Base-by-base conservation (phyloP, 2,329 filamentous ascomycete species). In the Fusarium vanettenii region DNA sequence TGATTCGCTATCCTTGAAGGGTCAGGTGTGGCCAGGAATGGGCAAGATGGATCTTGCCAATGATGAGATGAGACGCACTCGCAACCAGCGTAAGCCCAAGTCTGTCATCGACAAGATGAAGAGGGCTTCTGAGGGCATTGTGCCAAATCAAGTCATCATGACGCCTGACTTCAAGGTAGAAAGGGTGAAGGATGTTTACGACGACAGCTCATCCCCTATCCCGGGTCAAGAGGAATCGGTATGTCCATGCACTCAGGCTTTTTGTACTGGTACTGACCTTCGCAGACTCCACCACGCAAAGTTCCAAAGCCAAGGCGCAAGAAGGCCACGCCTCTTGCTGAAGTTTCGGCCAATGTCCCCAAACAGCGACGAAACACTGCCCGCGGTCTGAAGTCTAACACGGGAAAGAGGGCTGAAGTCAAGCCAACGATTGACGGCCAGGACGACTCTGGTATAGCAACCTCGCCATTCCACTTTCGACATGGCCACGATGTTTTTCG, bases 31-130 rank as follows among this genome's bases (percentile, higher is more conserved):
- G 87, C 92, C 92, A 4, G 94, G 94, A 20, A 95, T 95, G 93
- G 89, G 90, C 63, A 87, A 94, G n/a, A 95, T 95, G 80, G 94
- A 96, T 81, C 91, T 94, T 63, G 94, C 94, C 6, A 93, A 92
- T 6, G 88, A 91, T 18, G 90, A 92, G 70, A 92, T 93, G 87
- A 92, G 91, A 76, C 89, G 92, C 55, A 94, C 91, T 84, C 88
- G 94, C 61, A 95, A 95, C 80, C 94, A 96, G 82, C 91, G 92
- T 77, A 96, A 96, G 81, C 90, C 92, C 64, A 87, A 86, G n/a
- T 92, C 90, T 1, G 91, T 94, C n/a, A 84, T 95, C 25, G 86
- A 89, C 65, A 89, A 89, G 68, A 91, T 96, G 82, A 88, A 91
- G 76, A 82, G 87, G 62, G 90, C 89, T 20, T 95, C 93, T 1